Conservation (phyloP, 2,329 filamentous ascomycete genomes). For the Parastagonospora nodorum region DNA sequence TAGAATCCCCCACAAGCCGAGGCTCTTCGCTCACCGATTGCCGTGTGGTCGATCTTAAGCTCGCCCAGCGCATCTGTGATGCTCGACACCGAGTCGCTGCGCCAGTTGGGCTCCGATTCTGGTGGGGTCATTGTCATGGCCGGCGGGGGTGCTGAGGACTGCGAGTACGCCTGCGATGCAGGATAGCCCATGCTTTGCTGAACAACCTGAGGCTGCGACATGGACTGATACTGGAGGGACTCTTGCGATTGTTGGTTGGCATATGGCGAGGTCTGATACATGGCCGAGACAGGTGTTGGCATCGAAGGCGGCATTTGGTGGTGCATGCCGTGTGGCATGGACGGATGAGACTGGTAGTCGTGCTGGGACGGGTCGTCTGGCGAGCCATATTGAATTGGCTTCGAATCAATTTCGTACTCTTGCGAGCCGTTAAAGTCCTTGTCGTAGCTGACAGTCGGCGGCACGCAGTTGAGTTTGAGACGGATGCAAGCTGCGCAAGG, state of each 20-base stretch:
- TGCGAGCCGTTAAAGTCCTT: slow-evolving; percentile 56
- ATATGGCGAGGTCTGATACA: slow-evolving; percentile 46
- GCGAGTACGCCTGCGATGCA: slow-evolving; percentile 41
- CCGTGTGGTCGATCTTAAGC: slow-evolving; percentile 83
- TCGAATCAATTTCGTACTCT: slow-evolving; percentile 48
- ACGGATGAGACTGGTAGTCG: slow-evolving; percentile 45
- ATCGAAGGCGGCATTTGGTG: slow-evolving; percentile 37
- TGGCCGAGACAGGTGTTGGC: slow-evolving; percentile 34
- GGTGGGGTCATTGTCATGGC: slow-evolving; percentile 41
- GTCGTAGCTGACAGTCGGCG: slow-evolving; percentile 80
- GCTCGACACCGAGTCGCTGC: slow-evolving; percentile 60
- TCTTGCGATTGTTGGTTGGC: slow-evolving; percentile 40
- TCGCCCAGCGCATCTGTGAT: slow-evolving; percentile 82
- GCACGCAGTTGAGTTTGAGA: slow-evolving; percentile 90
- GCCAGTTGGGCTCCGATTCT: slow-evolving; percentile 57
- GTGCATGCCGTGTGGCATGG: slow-evolving; percentile 36
- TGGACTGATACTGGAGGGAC: slow-evolving; percentile 42
- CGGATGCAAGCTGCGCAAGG: slow-evolving; percentile 93
- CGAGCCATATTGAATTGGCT: slow-evolving; percentile 46
- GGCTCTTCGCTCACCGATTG: slow-evolving; percentile 69
- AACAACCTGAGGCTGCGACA: slow-evolving; percentile 40
- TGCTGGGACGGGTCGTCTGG: slow-evolving; percentile 47
- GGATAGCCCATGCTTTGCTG: slow-evolving; percentile 43
- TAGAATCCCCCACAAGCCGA: slow-evolving; percentile 6
- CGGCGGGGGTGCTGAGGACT: slow-evolving; percentile 28